Base-by-base conservation (phyloP, 1,284 basidiomycete species). In the Sporisorium iseilematis-ciliati region DNA sequence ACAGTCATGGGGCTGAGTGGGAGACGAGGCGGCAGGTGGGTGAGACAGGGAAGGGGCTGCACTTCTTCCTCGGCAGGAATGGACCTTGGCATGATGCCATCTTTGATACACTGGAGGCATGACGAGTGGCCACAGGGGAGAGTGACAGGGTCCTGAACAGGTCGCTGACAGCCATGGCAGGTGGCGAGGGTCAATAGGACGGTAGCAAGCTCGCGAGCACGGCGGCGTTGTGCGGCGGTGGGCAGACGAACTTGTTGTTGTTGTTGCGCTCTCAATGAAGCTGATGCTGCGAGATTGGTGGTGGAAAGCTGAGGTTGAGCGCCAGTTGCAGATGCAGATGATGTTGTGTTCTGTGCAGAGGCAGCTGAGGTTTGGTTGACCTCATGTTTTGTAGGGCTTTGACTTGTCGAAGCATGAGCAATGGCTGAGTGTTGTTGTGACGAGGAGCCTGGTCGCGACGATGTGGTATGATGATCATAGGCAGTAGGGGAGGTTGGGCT, bases 51-150 rank as follows among this genome's bases (percentile, higher is more conserved):
- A 2, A 79, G 63, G 0, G 60, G 50, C 4, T 48, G 55, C 7
- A 61, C 57, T 5, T 76, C 42, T 7, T 72, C 58, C 26, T 68
- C 67, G 11, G 64, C 35, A 3, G 67, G 73, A n/a, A 66, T 59
- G 16, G 64, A 46, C 14, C 25, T 46, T 38, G 63, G 67, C 49
- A 67, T 40, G 7, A 64, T 52, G 7, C 48, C 52, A 45, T 61
- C 56, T 45, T 68, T 73, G 70, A 78, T 76, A 46, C 80, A 82
- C 23, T 69, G 68, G n/a, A 77, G 45, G 61, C 80, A 82, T 0
- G 77, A 63, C 7, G 77, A 74, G 57, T 82, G 80, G n/a, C 79
- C 80, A 54, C 80, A 82, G 3, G 80, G 79, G 0, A 82, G 57
- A 6, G 80, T 79, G 43, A 82, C 59, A 3, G 80, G 77, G 23